Conservation (phyloP, 2,329 filamentous ascomycete species). For the Hypoxylon sp. region DNA sequence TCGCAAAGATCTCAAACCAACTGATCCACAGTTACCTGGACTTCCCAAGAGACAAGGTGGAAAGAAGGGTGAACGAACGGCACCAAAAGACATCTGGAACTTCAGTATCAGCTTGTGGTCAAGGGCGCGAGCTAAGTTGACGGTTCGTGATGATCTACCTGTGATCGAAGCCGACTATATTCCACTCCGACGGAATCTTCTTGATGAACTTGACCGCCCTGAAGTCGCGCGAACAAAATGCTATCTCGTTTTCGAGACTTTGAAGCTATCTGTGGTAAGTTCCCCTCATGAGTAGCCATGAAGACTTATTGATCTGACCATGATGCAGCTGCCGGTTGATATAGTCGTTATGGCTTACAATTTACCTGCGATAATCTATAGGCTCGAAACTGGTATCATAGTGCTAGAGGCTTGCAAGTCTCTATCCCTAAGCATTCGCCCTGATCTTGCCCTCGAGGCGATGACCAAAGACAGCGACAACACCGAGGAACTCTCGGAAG, state of each 20-base stretch:
- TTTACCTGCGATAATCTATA: slow-evolving; percentile 86
- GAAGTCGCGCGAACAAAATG: slow-evolving; percentile 63
- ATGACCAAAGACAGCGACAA: slow-evolving; percentile 94
- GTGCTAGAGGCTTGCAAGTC: slow-evolving; percentile 78
- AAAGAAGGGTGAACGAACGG: slow-evolving; percentile 56
- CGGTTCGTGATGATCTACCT: slow-evolving; percentile 77
- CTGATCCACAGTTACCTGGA: slow-evolving; percentile 72
- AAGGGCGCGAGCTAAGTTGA: slow-evolving; percentile 65
- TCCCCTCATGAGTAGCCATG: neutral
- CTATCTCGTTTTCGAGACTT: slow-evolving; percentile 80
- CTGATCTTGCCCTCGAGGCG: slow-evolving; percentile 83
- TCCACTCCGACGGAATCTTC: slow-evolving; percentile 82
- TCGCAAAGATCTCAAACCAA: slow-evolving; percentile 69
- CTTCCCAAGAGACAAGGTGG: slow-evolving; percentile 63
- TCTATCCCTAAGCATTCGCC: slow-evolving; percentile 73
- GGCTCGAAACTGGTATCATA: slow-evolving; percentile 85
- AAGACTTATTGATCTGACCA: slow-evolving; percentile 40
- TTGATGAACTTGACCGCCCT: slow-evolving; percentile 75
- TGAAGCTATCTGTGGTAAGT: slow-evolving; percentile 81
- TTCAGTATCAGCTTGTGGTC: slow-evolving; percentile 84
- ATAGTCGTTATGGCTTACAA: slow-evolving; percentile 79
- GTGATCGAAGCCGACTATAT: slow-evolving; percentile 83
- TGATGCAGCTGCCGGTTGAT: slow-evolving; percentile 71
- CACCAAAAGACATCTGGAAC: slow-evolving; percentile 75
- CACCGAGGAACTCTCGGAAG: slow-evolving; percentile 75